Percentiles rank a stretch among this genome's conserved stretches.
These are phyloP conservation scores for Gossypium stocksii DNA, from an alignment of 345 rosid species.

Conservation along the genomic window DNA sequence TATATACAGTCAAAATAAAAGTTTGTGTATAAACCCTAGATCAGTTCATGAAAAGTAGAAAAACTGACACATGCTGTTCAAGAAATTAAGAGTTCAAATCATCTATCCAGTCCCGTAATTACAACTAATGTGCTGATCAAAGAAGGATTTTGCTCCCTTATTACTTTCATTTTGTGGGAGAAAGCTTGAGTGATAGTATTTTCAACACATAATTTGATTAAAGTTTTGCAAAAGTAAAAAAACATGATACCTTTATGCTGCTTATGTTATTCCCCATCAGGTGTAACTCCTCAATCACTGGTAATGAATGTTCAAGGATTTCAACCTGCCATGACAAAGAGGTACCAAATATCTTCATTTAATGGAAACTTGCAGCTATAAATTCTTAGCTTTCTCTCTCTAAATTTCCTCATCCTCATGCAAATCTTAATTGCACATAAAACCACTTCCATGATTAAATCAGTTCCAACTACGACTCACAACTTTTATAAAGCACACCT, in stretches of 20 bases:
- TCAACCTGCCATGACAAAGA: constrained; percentile 53
- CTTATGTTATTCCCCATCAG: constrained; percentile 76
- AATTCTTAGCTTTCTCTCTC: not conserved
- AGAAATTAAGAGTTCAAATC: not conserved
- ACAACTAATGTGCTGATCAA: not conserved
- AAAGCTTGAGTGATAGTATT: not conserved
- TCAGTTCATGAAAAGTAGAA: not conserved
- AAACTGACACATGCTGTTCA: not conserved
- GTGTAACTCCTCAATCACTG: constrained; percentile 80
- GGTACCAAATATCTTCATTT: not conserved
- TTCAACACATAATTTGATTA: not conserved
- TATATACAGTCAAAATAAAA: not conserved
- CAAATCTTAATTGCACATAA: not conserved
- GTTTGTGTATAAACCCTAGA: not conserved
- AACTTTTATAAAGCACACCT: not conserved
- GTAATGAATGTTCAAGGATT: constrained; percentile 55
- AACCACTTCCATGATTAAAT: not conserved
- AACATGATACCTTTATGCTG: constrained; percentile 42
- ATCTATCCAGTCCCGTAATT: not conserved
- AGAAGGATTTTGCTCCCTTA: no score
- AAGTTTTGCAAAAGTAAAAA: constrained; percentile 11
- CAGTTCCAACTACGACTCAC: not conserved
- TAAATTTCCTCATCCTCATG: not conserved
- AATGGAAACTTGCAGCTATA: not conserved
- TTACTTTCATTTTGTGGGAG: not conserved